These are phyloP conservation scores for Exutisphaerella laricina DNA, from an alignment of 2,329 filamentous ascomycete species.

Conservation along the genomic window DNA sequence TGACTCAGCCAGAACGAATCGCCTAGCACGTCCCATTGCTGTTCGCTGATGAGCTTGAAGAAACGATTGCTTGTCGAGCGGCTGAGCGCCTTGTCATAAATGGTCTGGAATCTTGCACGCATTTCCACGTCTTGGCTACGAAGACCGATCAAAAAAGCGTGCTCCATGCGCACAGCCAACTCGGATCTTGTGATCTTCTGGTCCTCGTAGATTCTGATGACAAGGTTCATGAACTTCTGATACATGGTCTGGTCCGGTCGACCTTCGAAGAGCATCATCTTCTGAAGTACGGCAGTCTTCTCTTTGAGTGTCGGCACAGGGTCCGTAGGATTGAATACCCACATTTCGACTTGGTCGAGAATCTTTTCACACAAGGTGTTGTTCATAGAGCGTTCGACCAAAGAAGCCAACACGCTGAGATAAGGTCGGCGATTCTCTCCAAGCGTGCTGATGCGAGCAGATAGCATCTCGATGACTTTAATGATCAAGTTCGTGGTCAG, in stretches of 20 bases:
- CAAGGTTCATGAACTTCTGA: slow-evolving; percentile 88
- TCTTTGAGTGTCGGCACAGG: slow-evolving; percentile 97
- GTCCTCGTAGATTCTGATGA: slow-evolving; percentile 97
- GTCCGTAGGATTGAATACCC: slow-evolving; percentile 93
- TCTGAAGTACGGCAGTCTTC: slow-evolving; percentile 97
- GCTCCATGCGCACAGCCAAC: slow-evolving; percentile 93
- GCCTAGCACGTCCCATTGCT: slow-evolving; percentile 93
- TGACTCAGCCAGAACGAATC: slow-evolving; percentile 98
- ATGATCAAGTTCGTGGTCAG: slow-evolving; percentile 88
- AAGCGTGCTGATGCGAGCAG: slow-evolving; percentile 84
- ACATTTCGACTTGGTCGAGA: slow-evolving; percentile 84
- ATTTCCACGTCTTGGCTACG: slow-evolving; percentile 91
- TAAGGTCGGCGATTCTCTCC: slow-evolving; percentile 89
- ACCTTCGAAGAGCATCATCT: slow-evolving; percentile 95
- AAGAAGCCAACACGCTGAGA: slow-evolving; percentile 85
- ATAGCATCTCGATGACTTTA: slow-evolving; percentile 90
- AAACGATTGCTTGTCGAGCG: slow-evolving; percentile 83
- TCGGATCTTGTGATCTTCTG: slow-evolving; percentile 92
- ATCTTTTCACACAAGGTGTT: slow-evolving; percentile 86
- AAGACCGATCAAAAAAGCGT: slow-evolving; percentile 94
- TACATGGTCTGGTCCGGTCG: slow-evolving; percentile 77
- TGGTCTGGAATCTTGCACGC: slow-evolving; percentile 92
- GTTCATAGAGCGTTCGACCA: slow-evolving; percentile 92
- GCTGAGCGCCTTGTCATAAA: slow-evolving; percentile 93
- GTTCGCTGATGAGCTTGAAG: slow-evolving; percentile 79